A percentile compares a stretch with the other conserved stretches of the same genome.
These are phyloP conservation scores for Hypoxylon perforatum DNA, from an alignment of 495 filamentous ascomycete species.

Conservation along the genomic window DNA sequence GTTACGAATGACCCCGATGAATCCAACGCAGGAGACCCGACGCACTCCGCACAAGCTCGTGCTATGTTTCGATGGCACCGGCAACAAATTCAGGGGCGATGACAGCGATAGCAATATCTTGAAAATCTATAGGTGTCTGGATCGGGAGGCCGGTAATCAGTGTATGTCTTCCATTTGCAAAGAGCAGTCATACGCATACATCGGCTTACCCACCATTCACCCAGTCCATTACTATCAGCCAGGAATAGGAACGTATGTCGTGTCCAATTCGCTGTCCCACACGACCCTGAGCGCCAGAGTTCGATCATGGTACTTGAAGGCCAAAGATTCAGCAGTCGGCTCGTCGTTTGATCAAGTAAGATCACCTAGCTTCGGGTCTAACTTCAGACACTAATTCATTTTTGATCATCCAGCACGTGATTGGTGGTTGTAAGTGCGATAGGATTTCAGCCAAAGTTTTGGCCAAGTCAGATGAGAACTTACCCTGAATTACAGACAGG, in stretches of 20 bases:
- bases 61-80: constrained; percentile 90
- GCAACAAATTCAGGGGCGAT: constrained; percentile 86
- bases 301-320: constrained; percentile 81
- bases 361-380: too few species aligned
- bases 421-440: too few species aligned
- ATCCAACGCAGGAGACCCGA: constrained; percentile 22
- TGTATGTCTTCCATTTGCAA: constrained; percentile 49
- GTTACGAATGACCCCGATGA: constrained; percentile 10
- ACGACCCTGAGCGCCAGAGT: constrained; percentile 71
- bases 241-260: constrained; percentile 88
- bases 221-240: constrained; percentile 79
- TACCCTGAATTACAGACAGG: too few species aligned
- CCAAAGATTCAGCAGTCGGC: constrained; percentile 86
- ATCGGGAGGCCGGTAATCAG: constrained; percentile 61
- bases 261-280: constrained; percentile 72
- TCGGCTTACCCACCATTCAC: constrained; percentile 11
- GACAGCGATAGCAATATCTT: constrained; percentile 88
- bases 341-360: too few species aligned
- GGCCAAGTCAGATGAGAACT: too few species aligned
- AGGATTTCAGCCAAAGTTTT: too few species aligned
- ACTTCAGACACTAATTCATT: too few species aligned
- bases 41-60: constrained; percentile 64
- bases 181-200: not conserved
- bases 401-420: constrained; percentile 87
- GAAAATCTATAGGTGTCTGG: constrained; percentile 81